phyloP scores from a whole-genome alignment of 306 rosid genomes.

The Pyrus bretschneideri region DNA sequence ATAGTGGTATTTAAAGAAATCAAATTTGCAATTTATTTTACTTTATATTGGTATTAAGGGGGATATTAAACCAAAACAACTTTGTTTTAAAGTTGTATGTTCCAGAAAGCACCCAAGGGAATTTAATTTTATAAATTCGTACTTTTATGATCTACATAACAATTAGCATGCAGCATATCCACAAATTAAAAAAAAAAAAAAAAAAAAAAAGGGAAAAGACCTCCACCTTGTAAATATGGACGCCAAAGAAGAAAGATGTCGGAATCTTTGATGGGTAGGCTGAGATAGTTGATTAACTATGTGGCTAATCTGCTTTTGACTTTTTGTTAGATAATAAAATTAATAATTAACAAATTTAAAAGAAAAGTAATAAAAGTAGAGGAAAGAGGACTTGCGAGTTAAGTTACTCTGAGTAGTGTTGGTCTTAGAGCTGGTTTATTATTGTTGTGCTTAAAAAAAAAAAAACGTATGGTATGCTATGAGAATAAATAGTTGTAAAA shows the following conservation, averaged over 20 bases:
- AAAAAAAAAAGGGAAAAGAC: not conserved
- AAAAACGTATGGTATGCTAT: no score
- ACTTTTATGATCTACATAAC: not conserved
- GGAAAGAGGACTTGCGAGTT: not conserved
- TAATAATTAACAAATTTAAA: not conserved
- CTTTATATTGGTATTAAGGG: no score
- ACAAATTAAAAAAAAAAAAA: not conserved
- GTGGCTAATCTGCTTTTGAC: not conserved
- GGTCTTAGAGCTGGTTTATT: no score
- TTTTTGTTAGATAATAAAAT: not conserved
- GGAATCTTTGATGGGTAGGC: not conserved
- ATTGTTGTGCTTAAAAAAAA: no score
- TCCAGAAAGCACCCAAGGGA: not conserved
- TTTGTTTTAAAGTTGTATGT: not conserved
- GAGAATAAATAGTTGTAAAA: no score
- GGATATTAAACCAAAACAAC: not conserved
- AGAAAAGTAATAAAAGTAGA: not conserved
- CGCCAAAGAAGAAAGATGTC: not conserved
- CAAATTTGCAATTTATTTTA: no score
- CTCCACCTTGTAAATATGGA: not conserved
- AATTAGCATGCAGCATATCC: not conserved
- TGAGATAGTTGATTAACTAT: not conserved
- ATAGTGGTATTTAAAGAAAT: no score
- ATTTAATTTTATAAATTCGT: not conserved
- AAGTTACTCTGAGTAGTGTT: not conserved